Evolutionary conservation across 805 yeast genomes (phyloP).

Genomic region (Starmerella vaccinii): DNA sequence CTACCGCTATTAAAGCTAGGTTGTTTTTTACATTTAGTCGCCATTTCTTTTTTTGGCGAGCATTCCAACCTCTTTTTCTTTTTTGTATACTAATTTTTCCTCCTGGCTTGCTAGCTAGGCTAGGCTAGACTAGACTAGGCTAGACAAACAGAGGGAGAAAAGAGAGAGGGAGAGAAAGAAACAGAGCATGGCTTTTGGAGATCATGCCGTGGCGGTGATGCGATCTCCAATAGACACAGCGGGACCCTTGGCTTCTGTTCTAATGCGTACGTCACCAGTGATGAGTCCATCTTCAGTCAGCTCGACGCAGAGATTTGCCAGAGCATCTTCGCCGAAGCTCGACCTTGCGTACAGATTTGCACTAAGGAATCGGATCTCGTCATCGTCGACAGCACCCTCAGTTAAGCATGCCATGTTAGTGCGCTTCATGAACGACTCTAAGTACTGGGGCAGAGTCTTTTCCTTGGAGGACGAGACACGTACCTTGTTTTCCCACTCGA

Average conservation of each 20-base stretch:
- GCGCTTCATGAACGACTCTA: constrained; percentile 62
- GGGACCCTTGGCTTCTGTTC: constrained; percentile 96
- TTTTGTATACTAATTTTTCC: too few species aligned
- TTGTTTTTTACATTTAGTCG: neutral
- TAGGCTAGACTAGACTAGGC: too few species aligned
- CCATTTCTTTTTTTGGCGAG: neutral
- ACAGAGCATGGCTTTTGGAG: too few species aligned
- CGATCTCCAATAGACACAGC: constrained; percentile 92
- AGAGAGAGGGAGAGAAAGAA: too few species aligned
- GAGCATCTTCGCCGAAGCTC: constrained; percentile 93
- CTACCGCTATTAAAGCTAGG: too few species aligned
- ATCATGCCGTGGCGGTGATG: constrained; percentile 10
- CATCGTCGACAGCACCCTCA: constrained; percentile 60
- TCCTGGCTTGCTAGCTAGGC: neutral
- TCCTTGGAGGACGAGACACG: constrained; percentile 39
- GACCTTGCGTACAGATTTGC: constrained; percentile 90
- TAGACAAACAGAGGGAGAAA: too few species aligned
- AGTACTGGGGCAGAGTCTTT: constrained; percentile 52
- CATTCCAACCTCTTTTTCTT: too few species aligned
- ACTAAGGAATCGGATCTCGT: constrained; percentile 55
- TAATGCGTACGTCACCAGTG: constrained; percentile 89
- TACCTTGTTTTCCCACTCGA: constrained; percentile 98
- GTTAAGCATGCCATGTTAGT: constrained; percentile 94
- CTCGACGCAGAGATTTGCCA: constrained; percentile 92
- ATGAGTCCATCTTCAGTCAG: constrained; percentile 49